Base-by-base conservation (phyloP, 805 yeast genomes). In the Pichia occidentalis region DNA sequence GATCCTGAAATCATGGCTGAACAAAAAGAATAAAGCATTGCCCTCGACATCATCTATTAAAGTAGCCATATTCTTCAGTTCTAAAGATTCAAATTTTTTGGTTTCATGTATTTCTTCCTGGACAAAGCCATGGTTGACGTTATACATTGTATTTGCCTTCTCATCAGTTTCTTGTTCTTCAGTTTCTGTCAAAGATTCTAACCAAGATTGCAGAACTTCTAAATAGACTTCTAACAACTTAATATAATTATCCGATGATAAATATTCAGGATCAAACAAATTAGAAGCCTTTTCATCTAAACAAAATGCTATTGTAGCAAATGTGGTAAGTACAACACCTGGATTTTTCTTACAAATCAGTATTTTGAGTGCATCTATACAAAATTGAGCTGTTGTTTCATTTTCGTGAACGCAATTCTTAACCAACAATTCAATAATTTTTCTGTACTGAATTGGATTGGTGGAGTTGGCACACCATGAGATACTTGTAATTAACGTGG, bases 1-100 rank as follows among this genome's bases (percentile, higher is more conserved):
- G 10, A 85, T 72, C 18, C 73, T 67, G 29, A 81, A 70, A 53
- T 87, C 95, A 48, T 87, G 94, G 1, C 95, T 85, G 51, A 95
- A 85, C 17, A 92, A 64, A 53, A 94, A 90, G 52, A 85, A 92
- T 22, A 92, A 61, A 0, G 96, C 99, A 53, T 88, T 85, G 1
- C 98, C 97, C 59, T 92, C 98, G 8, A 90, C 85, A 45, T 90
- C 97, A 58, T 92, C 97, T 32, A 92, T 80, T 1, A 84, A 81
- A 0, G 95, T 82, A 45, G 85, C 77, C 13, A 86, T 77, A 32
- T 77, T 77, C 48, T 84, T 85, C 71, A 85, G 68, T 52, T 84
- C 90, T 25, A 84, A 57, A 40, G 78, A 84, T 45, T 82, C 87
- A 36, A 66, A 67, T 3, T 65, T 68, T 11, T 63, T 63, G 24